Evolutionary conservation across 139 green algal species (phyloP).

Genomic region (Choricystis sp.): DNA sequence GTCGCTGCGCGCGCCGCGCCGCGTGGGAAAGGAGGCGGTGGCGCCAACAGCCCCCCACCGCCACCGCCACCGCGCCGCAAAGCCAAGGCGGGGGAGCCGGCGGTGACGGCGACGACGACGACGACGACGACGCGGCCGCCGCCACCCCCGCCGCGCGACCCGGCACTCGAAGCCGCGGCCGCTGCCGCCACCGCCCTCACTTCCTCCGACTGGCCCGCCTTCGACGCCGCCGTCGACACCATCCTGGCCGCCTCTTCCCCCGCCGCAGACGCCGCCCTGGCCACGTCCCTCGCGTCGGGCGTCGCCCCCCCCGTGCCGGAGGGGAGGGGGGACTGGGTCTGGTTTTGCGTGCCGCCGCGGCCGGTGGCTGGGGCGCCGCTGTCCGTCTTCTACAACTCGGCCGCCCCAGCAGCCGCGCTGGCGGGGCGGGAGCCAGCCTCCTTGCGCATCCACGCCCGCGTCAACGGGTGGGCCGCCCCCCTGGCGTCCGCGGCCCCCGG

Average conservation of each 20-base stretch:
- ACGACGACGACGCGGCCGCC: too few species aligned
- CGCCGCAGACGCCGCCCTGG: background rate
- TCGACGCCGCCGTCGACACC: background rate
- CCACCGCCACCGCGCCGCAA: background rate
- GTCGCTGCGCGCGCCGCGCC: background rate
- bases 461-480: background rate
- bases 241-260: background rate
- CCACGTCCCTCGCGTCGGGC: background rate
- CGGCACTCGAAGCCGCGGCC: background rate
- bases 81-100: background rate
- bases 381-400: background rate
- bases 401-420: background rate
- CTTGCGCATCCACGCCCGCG: background rate
- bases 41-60: too few species aligned
- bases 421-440: background rate
- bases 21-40: too few species aligned
- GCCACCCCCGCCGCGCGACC: background rate
- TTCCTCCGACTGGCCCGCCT: background rate
- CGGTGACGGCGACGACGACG: background rate
- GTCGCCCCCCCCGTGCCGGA: background rate
- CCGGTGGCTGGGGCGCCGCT: background rate
- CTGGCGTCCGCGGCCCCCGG: background rate
- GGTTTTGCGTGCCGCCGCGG: background rate
- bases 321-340: background rate
- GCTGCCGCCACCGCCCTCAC: background rate